Conservation (phyloP, 202 grass and related monocot genomes). For the Schoenoplectus tabernaemontani region DNA sequence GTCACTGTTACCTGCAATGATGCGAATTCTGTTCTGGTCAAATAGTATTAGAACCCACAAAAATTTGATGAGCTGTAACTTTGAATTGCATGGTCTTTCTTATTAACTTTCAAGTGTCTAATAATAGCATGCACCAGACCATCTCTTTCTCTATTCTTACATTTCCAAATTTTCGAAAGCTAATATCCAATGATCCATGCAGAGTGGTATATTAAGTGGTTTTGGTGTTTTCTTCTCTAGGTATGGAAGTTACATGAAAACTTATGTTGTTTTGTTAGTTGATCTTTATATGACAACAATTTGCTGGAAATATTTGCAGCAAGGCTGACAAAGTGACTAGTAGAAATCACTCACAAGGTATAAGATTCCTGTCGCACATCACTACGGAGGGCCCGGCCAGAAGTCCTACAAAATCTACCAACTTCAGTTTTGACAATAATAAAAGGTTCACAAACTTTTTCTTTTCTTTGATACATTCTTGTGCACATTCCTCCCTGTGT, state of each 20-base stretch:
- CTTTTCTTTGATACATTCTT: background rate
- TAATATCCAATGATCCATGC: background rate
- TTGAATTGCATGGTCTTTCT: background rate
- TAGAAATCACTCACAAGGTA: slow-evolving; percentile 75
- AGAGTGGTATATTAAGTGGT: background rate
- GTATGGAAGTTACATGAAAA: background rate
- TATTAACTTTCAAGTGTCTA: background rate
- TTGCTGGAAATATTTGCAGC: slow-evolving; percentile 33
- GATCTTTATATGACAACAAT: slow-evolving; percentile 7
- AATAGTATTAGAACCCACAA: background rate
- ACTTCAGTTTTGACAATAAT: slow-evolving; percentile 35
- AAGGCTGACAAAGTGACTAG: slow-evolving; percentile 76
- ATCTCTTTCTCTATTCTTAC: background rate
- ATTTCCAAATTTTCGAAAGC: background rate
- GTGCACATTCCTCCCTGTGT: background rate
- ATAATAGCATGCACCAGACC: background rate
- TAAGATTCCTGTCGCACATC: slow-evolving; percentile 90
- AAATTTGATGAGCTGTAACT: background rate
- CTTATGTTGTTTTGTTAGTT: background rate
- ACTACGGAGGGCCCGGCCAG: slow-evolving; percentile 31
- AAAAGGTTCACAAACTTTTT: background rate
- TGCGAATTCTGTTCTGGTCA: background rate
- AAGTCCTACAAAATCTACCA: slow-evolving; percentile 27
- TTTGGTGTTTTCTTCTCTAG: background rate
- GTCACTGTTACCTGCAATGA: background rate